These are phyloP conservation scores for Xerocomus potaroensis DNA, from an alignment of 768 basidiomycete genomes.

Conservation along the genomic window DNA sequence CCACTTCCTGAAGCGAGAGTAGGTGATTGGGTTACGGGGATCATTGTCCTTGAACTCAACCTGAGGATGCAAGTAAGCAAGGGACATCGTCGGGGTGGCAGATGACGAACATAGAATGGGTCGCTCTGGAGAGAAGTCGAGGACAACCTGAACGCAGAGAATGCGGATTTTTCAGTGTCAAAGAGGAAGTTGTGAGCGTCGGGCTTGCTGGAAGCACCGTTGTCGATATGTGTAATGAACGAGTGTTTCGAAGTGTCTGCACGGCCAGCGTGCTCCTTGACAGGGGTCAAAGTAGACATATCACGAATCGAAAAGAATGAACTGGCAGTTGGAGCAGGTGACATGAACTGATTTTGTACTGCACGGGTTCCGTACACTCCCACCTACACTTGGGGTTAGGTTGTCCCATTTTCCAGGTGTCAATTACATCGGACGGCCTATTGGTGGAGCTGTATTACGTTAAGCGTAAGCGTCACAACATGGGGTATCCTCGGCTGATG, in stretches of 20 bases:
- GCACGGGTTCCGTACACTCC: background rate
- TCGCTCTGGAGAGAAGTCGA: slow-evolving; percentile 1
- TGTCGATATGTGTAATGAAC: slow-evolving; percentile 8
- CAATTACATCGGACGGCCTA: background rate
- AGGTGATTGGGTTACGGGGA: slow-evolving; percentile 36
- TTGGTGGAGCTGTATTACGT: slow-evolving; percentile 19
- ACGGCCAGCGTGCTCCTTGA: slow-evolving; percentile 8
- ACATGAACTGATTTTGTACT: background rate
- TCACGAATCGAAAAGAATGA: slow-evolving; percentile 12
- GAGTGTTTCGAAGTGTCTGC: slow-evolving; percentile 11
- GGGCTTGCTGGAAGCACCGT: slow-evolving; percentile 1
- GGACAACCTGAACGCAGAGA: background rate
- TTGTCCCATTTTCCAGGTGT: background rate
- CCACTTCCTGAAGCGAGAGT: slow-evolving; percentile 38
- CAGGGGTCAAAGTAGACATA: slow-evolving; percentile 15
- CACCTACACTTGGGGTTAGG: background rate
- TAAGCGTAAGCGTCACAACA: background rate
- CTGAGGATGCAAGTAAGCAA: slow-evolving; percentile 17
- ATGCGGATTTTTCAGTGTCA: slow-evolving; percentile 10
- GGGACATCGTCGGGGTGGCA: background rate
- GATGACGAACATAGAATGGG: slow-evolving; percentile 12
- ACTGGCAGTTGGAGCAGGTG: slow-evolving; percentile 8
- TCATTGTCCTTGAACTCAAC: slow-evolving; percentile 37
- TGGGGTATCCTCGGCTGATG: background rate
- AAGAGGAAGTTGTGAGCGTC: background rate